These are phyloP conservation scores for Penicillium daleae DNA, from an alignment of 495 filamentous ascomycete species.

Conservation along the genomic window DNA sequence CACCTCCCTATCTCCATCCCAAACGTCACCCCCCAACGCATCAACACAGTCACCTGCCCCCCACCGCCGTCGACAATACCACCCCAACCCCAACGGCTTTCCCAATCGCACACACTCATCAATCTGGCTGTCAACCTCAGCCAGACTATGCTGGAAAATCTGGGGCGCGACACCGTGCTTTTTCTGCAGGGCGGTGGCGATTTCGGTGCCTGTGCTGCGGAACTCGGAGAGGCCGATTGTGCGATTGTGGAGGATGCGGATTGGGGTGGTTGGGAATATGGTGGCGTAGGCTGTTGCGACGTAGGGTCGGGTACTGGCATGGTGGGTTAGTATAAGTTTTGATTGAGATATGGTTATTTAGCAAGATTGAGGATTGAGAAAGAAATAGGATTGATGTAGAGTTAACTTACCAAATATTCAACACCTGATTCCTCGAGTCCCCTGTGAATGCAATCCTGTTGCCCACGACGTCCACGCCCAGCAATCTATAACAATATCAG, in stretches of 20 bases:
- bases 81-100: constrained; percentile 10
- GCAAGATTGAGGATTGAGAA: no score
- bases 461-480: constrained; percentile 19
- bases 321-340: background rate
- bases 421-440: constrained; percentile 6
- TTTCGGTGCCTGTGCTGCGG: constrained; percentile 19
- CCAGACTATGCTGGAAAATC: constrained; percentile 15
- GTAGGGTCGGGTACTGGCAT: constrained; percentile 22
- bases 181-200: constrained; percentile 16
- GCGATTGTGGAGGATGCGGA: constrained; percentile 12
- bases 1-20: background rate
- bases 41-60: constrained; percentile 18
- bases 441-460: constrained; percentile 24
- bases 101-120: constrained; percentile 8
- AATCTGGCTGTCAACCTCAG: constrained; percentile 14
- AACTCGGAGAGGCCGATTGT: constrained; percentile 23
- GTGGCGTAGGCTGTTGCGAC: constrained; percentile 23
- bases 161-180: constrained; percentile 10
- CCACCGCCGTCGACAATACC: constrained; percentile 26
- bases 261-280: constrained; percentile 26
- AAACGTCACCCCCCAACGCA: constrained; percentile 14
- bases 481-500: no score
- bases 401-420: constrained; percentile 23
- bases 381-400: constrained; percentile 7
- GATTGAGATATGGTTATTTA: no score